Base-by-base conservation (phyloP, 306 rosid genomes). In the Vigna reflexopilosa region DNA sequence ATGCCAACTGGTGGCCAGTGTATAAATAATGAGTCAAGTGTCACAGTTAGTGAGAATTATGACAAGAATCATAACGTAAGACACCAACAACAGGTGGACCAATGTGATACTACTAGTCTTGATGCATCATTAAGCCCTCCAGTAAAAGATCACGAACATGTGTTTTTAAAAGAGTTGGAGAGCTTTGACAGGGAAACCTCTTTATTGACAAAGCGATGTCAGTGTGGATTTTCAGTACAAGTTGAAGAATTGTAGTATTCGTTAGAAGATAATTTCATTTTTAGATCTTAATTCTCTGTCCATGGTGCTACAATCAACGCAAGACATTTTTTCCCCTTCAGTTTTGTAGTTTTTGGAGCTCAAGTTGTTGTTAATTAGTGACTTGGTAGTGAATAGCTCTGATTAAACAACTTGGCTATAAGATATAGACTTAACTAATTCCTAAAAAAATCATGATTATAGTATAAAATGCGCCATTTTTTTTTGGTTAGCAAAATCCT, bases 161-260 rank as follows among this genome's bases (percentile, higher is more conserved):
- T 87, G n/a, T 92, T 94, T 75, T 42, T 87, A 87, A 89, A 85
- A 80, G 93, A 88, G 87, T 51, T 72, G 3, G 95, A 85, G 83
- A 84, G 81, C 77, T 87, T 83, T 77, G 97, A 94, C 48, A 79
- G 85, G 83, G 88, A 52, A 51, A 86, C 80, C 71, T 85, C 81
- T 77, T 70, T 94, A 50, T 79, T 89, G 58, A 92, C 89, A 59
- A 92, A 88, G 76, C 87, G 95, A 71, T 92, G 97, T 54, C 85
- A 70, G 2, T 94, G 97, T 80, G 97, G 97, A 15, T 92, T 94
- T 83, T 87, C 97, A 9, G 85, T 94, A 65, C 91, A 90, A 87
- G 93, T 91, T 10, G 98, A 94, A 82, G 95, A 92, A 68, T 72
- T 94, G 34, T 92, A 92, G 86, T 59, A 65, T 83, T 24, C 44